Base-by-base conservation (phyloP, 2,329 filamentous ascomycete species). In the Sphaerulina populicola region DNA sequence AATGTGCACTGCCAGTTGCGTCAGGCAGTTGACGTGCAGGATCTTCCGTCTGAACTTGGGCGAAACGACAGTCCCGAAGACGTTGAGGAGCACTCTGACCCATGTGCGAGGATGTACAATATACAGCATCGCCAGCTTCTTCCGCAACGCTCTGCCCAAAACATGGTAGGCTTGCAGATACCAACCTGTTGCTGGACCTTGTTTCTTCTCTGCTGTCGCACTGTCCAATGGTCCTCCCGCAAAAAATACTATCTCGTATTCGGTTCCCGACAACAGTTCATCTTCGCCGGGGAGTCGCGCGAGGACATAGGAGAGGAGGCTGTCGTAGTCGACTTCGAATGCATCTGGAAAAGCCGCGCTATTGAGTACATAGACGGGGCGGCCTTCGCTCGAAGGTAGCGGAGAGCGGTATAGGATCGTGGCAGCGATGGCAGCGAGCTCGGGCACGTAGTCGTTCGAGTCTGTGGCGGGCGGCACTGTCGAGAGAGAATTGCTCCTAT, bases 21-120 rank as follows among this genome's bases (percentile, higher is more conserved):
- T 74, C 49, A 79, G 57, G 27, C 68, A 75, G 45, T 72, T 75
- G 53, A 77, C 75, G 60, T 79, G 76, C n/a, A 77, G 68, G 39
- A 79, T 76, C 68, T 80, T 80, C 61, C 74, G 71, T 62, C 75
- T 68, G 59, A 78, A 79, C 60, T 80, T 80, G 31, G 75, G 75
- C 53, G 75, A 77, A 15, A 78, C 76, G 46, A 80, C 74, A 23
- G 76, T 77, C 3, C 75, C 76, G 63, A 79, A 76, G 50, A 79
- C 72, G 60, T 78, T 76, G 15, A 77, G 70, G 56, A 79, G 64
- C 39, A 79, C 75, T 49, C 76, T 66, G 31, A 79, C 75, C 76
- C 77, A 80, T 23, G 73, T 75, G 50, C 75, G 72, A 60, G 78
- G 76, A 61, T 79, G 77, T 47, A 79, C 77, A 60, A 80, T 76